These are phyloP conservation scores for Cronartium quercuum DNA, from an alignment of 1,284 basidiomycete genomes.

Conservation along the genomic window DNA sequence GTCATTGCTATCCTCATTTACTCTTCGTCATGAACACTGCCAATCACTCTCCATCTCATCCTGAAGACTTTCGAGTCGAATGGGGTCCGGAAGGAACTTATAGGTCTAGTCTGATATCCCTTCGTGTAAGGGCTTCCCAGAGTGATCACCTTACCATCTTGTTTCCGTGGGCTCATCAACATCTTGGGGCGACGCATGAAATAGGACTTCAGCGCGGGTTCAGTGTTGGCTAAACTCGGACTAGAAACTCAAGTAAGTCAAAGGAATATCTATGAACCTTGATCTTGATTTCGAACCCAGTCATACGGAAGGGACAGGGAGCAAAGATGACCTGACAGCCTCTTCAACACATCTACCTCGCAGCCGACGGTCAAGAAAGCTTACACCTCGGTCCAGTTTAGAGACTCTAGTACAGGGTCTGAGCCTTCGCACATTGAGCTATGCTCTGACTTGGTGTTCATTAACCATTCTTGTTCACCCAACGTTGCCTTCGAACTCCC, in stretches of 20 bases:
- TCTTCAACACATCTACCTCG: neutral
- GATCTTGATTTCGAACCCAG: neutral
- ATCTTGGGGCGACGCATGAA: neutral
- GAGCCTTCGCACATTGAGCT: conserved; percentile 56
- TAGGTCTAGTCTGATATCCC: conserved; percentile 6
- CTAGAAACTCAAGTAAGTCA: conserved; percentile 20
- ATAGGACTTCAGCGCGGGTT: neutral
- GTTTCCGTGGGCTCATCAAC: neutral
- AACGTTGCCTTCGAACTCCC: conserved; percentile 57
- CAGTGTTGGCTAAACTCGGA: conserved; percentile 7
- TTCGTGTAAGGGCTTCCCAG: neutral
- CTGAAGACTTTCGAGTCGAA: conserved; percentile 1
- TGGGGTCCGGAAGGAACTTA: conserved; percentile 7
- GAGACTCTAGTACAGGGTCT: conserved; percentile 42
- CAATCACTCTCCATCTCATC: neutral
- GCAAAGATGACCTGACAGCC: neutral
- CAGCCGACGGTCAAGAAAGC: conserved; percentile 1
- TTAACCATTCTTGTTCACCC: conserved; percentile 63
- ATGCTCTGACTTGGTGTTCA: conserved; percentile 62
- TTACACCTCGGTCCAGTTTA: conserved; percentile 42
- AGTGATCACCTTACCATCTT: neutral
- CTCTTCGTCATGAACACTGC: neutral
- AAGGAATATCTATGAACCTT: neutral
- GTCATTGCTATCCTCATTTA: neutral
- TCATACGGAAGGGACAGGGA: neutral